Conservation (phyloP, 345 rosid genomes). For the Salix purpurea region DNA sequence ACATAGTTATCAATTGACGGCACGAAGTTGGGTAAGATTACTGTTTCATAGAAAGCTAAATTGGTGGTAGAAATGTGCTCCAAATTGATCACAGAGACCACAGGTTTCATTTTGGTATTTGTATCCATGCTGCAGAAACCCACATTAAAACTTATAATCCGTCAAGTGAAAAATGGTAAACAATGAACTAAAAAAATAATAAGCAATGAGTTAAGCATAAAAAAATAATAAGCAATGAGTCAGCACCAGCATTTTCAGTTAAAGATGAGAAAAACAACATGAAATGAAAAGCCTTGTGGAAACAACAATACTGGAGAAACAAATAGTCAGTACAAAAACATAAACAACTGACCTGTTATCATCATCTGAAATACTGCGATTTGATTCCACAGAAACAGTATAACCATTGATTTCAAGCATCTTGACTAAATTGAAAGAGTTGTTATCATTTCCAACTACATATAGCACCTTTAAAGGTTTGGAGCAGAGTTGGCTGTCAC, state of each 20-base stretch:
- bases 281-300: not conserved
- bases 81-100: constrained; percentile 31
- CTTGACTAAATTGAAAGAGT: constrained; percentile 30
- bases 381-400: constrained; percentile 23
- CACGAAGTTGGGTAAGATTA: constrained; percentile 46
- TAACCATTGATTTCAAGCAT: constrained; percentile 40
- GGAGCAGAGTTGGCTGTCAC: constrained; percentile 1
- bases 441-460: constrained; percentile 35
- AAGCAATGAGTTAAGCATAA: too few species aligned
- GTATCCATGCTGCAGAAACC: constrained; percentile 25
- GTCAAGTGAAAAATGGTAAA: too few species aligned
- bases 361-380: constrained; percentile 15
- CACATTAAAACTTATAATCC: too few species aligned
- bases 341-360: constrained; percentile 31
- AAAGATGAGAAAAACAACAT: not conserved
- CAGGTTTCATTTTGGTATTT: constrained; percentile 24
- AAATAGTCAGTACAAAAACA: not conserved
- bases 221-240: not conserved
- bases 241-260: not conserved
- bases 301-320: not conserved
- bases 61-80: constrained; percentile 28
- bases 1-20: constrained; percentile 27
- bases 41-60: constrained; percentile 37
- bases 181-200: too few species aligned
- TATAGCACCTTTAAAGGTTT: constrained; percentile 29